These are phyloP conservation scores for Medicago truncatula DNA, from an alignment of 306 rosid genomes.

Conservation along the genomic window DNA sequence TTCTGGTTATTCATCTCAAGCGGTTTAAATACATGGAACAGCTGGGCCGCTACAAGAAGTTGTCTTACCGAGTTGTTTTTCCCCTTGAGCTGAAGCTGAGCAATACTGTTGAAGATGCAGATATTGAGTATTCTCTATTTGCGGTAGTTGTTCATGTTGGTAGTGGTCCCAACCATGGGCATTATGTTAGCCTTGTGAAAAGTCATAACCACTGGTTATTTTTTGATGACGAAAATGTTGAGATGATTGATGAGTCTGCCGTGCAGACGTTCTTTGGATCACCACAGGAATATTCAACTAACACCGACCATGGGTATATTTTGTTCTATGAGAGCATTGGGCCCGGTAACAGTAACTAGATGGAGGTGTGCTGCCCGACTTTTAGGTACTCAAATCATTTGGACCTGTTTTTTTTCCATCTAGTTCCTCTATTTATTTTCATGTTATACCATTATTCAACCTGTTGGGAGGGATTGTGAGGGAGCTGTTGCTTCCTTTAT, in stretches of 20 bases:
- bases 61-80: slow-evolving; percentile 92
- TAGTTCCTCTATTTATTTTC: slow-evolving; percentile 56
- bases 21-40: slow-evolving; percentile 98
- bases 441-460: slow-evolving; percentile 51
- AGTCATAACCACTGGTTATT: slow-evolving; percentile 99
- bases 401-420: slow-evolving; percentile 46
- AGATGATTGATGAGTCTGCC: slow-evolving; percentile 96
- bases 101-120: slow-evolving; percentile 89
- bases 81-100: slow-evolving; percentile 97
- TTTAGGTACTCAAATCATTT: slow-evolving; percentile 59
- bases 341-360: slow-evolving; percentile 64
- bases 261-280: slow-evolving; percentile 99
- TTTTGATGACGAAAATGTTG: slow-evolving; percentile 97
- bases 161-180: slow-evolving; percentile 98
- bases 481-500: slow-evolving; percentile 68
- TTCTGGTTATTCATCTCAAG: slow-evolving; percentile 96
- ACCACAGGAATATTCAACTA: slow-evolving; percentile 92
- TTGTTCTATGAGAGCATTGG: slow-evolving; percentile 93
- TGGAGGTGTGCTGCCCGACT: slow-evolving; percentile 44
- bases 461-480: slow-evolving; percentile 50
- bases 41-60: slow-evolving; percentile 94
- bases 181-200: slow-evolving; percentile 98
- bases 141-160: slow-evolving; percentile 99
- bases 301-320: slow-evolving; percentile 98
- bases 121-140: slow-evolving; percentile 87